Base-by-base conservation (phyloP, 148 eudicot genomes). In the Diospyros lotus region DNA sequence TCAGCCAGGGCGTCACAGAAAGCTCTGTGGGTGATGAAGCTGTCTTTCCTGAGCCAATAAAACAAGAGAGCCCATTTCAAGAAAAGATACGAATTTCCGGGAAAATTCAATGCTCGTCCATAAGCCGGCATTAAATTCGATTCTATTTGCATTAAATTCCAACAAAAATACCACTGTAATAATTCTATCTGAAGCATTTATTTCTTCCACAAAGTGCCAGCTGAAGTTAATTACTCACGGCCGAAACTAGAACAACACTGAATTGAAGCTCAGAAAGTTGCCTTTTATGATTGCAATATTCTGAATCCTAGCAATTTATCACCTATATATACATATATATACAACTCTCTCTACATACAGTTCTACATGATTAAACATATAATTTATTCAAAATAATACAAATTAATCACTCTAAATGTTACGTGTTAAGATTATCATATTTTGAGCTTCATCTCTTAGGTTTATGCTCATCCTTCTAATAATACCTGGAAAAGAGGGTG, bases 11-110 rank as follows among this genome's bases (percentile, higher is more conserved):
- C 97, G 77, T 94, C 98, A 62, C 98, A 94, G 53, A 93, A 94
- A 4, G 98, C 98, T 76, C 98, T 83, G 80, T 94, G 98, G 1
- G 98, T 94, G 15, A 94, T 94, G 81, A 92, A 94, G 79, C 97
- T 94, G 64, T 94, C 97, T 75, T 94, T 94, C 91, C 98, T 94
- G 86, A 72, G 75, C 48, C 61, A 73, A 56, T 10, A 50, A 45
- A 43, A 66, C 42, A 45, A 42, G 11, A 63, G 9, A 41, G 1
- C 64, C 40, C 28, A 67, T 5, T 52, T 43, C 65, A 66, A 28
- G 28, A 28, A 28, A 28, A 28, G 44, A 6, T 58, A 52, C 13
- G 3, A 10, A 64, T 11, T 18, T 12, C 15, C 28, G 28, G 28
- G 28, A 28, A 28, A 28, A 28, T 28, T 48, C 8, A 48, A 48